Base-by-base conservation (phyloP, 768 basidiomycete genomes). In the Mycena pura region DNA sequence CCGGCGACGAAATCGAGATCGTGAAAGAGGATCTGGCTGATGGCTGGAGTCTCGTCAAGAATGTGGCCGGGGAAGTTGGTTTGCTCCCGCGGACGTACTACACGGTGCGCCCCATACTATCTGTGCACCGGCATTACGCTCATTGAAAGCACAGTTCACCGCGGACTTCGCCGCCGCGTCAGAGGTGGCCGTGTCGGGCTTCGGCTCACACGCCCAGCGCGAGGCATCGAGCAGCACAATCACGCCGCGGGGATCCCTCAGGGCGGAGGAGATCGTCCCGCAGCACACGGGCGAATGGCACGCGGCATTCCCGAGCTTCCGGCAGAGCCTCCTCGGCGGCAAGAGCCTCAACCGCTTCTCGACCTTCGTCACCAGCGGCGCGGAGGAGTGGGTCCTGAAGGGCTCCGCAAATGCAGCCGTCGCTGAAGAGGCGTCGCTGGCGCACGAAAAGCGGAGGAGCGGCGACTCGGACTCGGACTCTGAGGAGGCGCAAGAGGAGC, bases 291-390 rank as follows among this genome's bases (percentile, higher is more conserved):
- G 89, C 13, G 91, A 92, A 72, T 90, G 89, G 79, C 71, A 73
- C 1, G 68, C 70, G 25, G 68, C 76, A 15, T 84, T 89, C 63
- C 89, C 90, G 2, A 90, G 84, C 71, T 89, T 92, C 67, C 78
- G 87, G 9, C 84, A 85, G 54, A 88, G 86, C 64, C 79, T 93
- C 0, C 83, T 94, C 1, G 87, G 90, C 28, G 91, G 92, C 10
- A 92, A 88, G 73, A 86, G 85, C 43, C 74, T 93, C 53, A 93
- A 93, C 72, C 83, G 92, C n/a, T 94, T 94, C 75, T 92, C 91
- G 1, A 88, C 82, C 56, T 94, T 93, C 71, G 92, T 94, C 14
- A 92, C 90, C 7, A 92, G 89, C 58, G 92, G 92, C 32, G 92
- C 92, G 10, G 92, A 94, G 72, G 88, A 88, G 50, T 94, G 87